Conservation (phyloP, 2,329 filamentous ascomycete species). For the Fusarium burgessii region DNA sequence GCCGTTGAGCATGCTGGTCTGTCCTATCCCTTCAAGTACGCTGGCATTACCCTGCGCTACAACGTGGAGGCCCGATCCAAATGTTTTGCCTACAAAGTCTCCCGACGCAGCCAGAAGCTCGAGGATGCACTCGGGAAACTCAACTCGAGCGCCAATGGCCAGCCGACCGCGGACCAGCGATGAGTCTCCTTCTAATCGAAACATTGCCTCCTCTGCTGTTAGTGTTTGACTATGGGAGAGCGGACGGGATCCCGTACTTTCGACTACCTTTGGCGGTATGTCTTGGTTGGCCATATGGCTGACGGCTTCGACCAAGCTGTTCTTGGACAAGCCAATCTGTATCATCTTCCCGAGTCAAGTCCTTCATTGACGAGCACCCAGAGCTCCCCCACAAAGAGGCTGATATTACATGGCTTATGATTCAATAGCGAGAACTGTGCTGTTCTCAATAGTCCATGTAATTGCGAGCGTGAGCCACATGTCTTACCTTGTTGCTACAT, state of each 20-base stretch:
- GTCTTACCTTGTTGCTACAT: constrained; percentile 35
- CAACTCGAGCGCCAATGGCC: not conserved
- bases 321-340: constrained; percentile 58
- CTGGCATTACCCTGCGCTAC: not conserved
- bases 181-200: too few species aligned
- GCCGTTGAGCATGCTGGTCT: not conserved
- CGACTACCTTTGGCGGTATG: too few species aligned
- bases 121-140: constrained; percentile 27
- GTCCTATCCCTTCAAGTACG: not conserved
- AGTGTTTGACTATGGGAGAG: too few species aligned
- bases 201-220: too few species aligned
- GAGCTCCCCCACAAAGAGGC: constrained; percentile 60
- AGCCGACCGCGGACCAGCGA: too few species aligned
- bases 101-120: not conserved
- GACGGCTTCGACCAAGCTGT: constrained; percentile 73
- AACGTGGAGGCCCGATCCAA: not conserved
- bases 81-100: not conserved
- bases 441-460: too few species aligned
- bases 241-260: too few species aligned
- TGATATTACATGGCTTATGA: constrained; percentile 50
- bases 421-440: too few species aligned
- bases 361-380: constrained; percentile 60
- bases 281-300: constrained; percentile 62
- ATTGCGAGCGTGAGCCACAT: too few species aligned
- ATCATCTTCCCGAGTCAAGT: constrained; percentile 59